Conservation (phyloP, 192 early-diverging fungal genomes). For the Entomortierella parvispora region DNA sequence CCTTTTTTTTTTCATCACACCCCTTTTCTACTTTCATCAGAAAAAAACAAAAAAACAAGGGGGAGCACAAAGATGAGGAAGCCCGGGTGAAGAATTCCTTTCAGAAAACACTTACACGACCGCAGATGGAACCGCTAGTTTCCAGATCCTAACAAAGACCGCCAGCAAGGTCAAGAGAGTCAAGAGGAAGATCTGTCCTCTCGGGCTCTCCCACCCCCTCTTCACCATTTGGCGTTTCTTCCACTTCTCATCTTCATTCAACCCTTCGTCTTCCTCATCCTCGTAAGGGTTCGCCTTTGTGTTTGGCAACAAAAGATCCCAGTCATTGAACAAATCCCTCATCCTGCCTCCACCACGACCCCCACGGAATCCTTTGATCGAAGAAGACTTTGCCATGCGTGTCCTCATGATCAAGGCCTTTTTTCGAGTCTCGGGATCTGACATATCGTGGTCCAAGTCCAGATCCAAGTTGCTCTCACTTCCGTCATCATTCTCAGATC, state of each 20-base stretch:
- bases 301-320: constrained; percentile 35
- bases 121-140: constrained; percentile 29
- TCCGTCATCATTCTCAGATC: neutral
- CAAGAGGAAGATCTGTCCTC: constrained; percentile 33
- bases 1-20: constrained; percentile 6
- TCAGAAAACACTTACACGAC: constrained; percentile 43
- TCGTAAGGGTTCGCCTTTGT: constrained; percentile 15
- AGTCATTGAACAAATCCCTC: constrained; percentile 37
- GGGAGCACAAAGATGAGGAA: neutral
- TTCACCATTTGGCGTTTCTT: constrained; percentile 35
- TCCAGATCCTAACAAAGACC: constrained; percentile 45
- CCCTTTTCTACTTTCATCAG: too few relatives aligned
- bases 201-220: constrained; percentile 41
- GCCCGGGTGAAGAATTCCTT: too few relatives aligned
- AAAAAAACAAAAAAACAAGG: neutral
- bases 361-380: neutral
- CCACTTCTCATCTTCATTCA: constrained; percentile 44
- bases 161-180: constrained; percentile 13
- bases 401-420: neutral
- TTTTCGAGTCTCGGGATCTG: constrained; percentile 6
- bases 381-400: neutral
- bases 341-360: constrained; percentile 6
- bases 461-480: constrained; percentile 15
- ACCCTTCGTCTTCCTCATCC: constrained; percentile 31
- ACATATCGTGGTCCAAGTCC: neutral